Conservation (phyloP, 352 stramenopile species). For the Globisporangium carolinianum region DNA sequence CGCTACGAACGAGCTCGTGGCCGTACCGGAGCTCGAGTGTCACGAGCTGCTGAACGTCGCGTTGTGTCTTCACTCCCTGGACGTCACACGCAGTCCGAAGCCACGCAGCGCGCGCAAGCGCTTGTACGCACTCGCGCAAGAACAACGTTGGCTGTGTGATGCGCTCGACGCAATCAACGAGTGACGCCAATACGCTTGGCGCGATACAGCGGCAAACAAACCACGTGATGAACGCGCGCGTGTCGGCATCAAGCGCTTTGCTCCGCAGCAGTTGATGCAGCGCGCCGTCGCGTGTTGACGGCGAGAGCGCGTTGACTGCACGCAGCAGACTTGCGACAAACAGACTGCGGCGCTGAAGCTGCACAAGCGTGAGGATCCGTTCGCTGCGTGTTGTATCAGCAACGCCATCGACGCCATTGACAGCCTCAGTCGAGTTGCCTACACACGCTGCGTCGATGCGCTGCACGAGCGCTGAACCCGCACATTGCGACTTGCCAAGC, state of each 20-base stretch:
- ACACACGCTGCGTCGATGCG: constrained; percentile 3
- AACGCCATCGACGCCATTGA: background rate
- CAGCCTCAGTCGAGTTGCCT: background rate
- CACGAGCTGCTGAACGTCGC: background rate
- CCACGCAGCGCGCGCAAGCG: constrained; percentile 4
- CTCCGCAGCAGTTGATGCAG: background rate
- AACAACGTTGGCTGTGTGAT: background rate
- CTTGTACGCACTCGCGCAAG: background rate
- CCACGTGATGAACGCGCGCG: constrained; percentile 7
- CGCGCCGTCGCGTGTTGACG: background rate
- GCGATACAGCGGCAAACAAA: constrained; percentile 2
- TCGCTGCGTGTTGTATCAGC: background rate
- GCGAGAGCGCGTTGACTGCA: background rate
- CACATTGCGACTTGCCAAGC: background rate
- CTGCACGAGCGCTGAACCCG: constrained; percentile 3
- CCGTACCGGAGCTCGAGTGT: constrained; percentile 15
- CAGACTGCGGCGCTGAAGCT: background rate
- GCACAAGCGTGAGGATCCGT: background rate
- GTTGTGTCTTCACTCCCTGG: background rate
- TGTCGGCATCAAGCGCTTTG: constrained; percentile 1
- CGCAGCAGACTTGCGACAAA: constrained; percentile 9
- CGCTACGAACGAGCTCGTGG: constrained; percentile 7
- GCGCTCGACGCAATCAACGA: background rate
- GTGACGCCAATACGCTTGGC: background rate
- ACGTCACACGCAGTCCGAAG: background rate